phyloP scores from a whole-genome alignment of 371 early-diverging fungal genomes.

The Fennellomyces sp. region DNA sequence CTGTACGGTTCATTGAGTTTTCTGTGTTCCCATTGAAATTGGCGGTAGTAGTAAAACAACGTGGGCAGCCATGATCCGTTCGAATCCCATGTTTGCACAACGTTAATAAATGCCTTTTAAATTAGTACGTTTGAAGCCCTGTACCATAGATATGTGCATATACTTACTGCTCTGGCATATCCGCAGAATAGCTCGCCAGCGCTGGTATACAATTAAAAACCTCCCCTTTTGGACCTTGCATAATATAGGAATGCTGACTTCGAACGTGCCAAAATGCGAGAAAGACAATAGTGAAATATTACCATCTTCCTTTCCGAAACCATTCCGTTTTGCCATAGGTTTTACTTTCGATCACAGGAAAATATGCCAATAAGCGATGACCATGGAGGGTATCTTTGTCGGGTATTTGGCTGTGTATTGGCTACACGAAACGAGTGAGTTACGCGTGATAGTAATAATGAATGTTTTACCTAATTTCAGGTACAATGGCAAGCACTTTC shows the following conservation, averaged over 20 bases:
- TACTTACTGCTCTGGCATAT: slow-evolving; percentile 9
- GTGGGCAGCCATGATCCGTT: neutral
- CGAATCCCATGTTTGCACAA: slow-evolving; percentile 1
- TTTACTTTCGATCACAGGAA: neutral
- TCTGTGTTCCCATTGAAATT: neutral
- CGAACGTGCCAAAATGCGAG: neutral
- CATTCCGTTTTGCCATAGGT: neutral
- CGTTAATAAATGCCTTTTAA: neutral
- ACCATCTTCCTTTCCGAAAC: neutral
- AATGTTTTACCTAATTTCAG: neutral
- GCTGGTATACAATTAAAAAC: slow-evolving; percentile 6
- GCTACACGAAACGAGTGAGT: neutral
- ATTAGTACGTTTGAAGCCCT: neutral
- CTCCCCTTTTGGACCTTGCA: slow-evolving; percentile 3
- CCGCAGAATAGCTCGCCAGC: neutral
- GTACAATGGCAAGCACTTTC: neutral
- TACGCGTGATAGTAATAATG: neutral
- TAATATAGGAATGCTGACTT: neutral
- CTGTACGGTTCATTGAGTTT: neutral
- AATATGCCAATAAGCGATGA: slow-evolving; percentile 2
- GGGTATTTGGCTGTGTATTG: neutral
- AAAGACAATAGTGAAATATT: neutral
- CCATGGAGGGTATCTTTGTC: neutral
- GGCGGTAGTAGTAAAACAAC: no score
- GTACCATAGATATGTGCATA: no score